phyloP scores from a whole-genome alignment of 352 stramenopile genomes.

The Blastocystis sp. region DNA sequence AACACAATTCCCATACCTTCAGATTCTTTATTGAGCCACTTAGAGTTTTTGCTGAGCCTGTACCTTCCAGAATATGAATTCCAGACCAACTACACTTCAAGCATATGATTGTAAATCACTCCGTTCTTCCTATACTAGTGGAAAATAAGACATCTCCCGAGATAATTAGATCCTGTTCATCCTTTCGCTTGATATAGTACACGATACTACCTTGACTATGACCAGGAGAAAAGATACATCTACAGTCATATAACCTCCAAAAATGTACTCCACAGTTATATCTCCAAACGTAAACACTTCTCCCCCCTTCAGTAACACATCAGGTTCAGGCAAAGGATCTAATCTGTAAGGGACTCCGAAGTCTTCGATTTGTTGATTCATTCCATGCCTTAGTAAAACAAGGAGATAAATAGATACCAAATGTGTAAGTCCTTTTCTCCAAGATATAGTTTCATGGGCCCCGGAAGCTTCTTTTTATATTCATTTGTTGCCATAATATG shows the following conservation, averaged over 20 bases:
- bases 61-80: slow-evolving; percentile 27
- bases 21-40: background rate
- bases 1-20: background rate
- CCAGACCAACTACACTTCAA: slow-evolving; percentile 40
- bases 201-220: slow-evolving; percentile 57
- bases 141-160: slow-evolving; percentile 46
- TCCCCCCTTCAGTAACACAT: slow-evolving; percentile 48
- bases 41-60: background rate
- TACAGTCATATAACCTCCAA: background rate
- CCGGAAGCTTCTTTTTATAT: slow-evolving; percentile 5
- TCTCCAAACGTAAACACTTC: slow-evolving; percentile 57
- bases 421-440: slow-evolving; percentile 3
- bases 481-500: slow-evolving; percentile 73
- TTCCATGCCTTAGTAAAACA: background rate
- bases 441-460: slow-evolving; percentile 41
- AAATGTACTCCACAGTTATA: background rate
- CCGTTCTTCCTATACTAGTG: slow-evolving; percentile 9
- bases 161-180: background rate
- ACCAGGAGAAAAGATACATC: slow-evolving; percentile 29
- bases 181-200: slow-evolving; percentile 20
- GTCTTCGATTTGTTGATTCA: slow-evolving; percentile 58
- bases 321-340: slow-evolving; percentile 10
- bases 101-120: background rate
- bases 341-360: background rate
- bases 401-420: background rate